Base-by-base conservation (phyloP, 2,329 filamentous ascomycete species). In the Alternaria tenuissima region DNA sequence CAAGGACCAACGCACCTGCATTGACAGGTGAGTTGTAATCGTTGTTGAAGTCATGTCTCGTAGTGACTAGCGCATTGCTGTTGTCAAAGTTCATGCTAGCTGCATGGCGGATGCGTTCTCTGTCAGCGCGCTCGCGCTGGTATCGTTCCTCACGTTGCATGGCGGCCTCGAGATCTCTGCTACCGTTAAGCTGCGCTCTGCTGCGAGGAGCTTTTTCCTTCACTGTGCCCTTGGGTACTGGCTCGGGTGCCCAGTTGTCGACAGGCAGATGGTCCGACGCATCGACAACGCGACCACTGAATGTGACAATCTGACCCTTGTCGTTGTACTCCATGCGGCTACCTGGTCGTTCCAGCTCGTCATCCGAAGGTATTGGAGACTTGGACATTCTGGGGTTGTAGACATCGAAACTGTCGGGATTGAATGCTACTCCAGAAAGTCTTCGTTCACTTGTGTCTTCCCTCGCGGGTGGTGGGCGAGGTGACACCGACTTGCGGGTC, bases 241-340 rank as follows among this genome's bases (percentile, higher is more conserved):
- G 91, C 70, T 93, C 91, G 0, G 91, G 90, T 2, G 91, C 91
- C 90, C 90, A 93, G 1, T 87, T 87, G 56, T 91, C 88, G 74
- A 92, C 86, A 0, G 91, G 91, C 14, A 94, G 82, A 72, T 94
- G 91, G 76, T 94, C 91, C 0, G 90, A 92, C 1, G 91, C 91
- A 71, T 94, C 91, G 56, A 94, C 86, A 69, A 93, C 89, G 56
- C 89, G 85, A 7, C 91, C 91, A 72, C 93, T 90, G 64, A 91
- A 85, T 1, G 88, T 90, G 54, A 93, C 88, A 62, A 94, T 92
- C 71, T 92, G 92, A 8, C 87, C 89, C 52, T 86, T 84, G 0
- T 83, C 79, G 54, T 88, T 78, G 63, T 75, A 67, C 42, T 78
- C 86, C 64, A 84, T 81, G 52, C 70, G 69, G 49, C 71, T 76